These are phyloP conservation scores for Kluyveromyces siamensis DNA, from an alignment of 805 yeast genomes.

Conservation along the genomic window DNA sequence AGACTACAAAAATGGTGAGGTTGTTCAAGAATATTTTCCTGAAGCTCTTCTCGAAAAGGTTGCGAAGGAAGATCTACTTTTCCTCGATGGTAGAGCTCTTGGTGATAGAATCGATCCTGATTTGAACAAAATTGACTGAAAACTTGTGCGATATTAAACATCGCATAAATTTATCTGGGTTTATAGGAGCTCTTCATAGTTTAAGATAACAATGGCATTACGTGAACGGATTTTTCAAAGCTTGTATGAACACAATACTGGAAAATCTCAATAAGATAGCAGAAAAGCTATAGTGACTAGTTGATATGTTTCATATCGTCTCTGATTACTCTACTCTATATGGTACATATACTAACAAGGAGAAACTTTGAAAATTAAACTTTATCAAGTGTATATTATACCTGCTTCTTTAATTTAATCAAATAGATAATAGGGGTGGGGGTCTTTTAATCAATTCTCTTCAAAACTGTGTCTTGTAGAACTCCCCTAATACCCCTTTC, in stretches of 20 bases:
- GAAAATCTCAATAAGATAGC: no score
- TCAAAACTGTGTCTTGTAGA: constrained; percentile 32
- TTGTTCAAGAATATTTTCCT: constrained; percentile 71
- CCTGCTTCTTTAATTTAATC: neutral
- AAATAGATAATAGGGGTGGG: neutral
- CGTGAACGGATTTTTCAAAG: no score
- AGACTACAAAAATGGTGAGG: constrained; percentile 59
- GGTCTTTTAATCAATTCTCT: neutral
- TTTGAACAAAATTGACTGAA: constrained; percentile 9
- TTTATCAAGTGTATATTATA: no score
- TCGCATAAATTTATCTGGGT: no score
- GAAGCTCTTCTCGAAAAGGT: constrained; percentile 33
- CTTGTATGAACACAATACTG: no score
- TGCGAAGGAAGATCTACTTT: constrained; percentile 31
- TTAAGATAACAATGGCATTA: no score
- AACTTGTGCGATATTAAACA: neutral
- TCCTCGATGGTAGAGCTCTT: constrained; percentile 46
- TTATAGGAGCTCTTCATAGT: no score
- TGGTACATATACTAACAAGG: no score
- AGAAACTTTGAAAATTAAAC: no score
- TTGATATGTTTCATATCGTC: no score
- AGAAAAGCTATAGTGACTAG: no score
- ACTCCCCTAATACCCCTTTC: constrained; percentile 37
- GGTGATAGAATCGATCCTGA: constrained; percentile 42
- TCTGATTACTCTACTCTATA: no score